phyloP scores from a whole-genome alignment of 441 rosid genomes.

The Aleurites moluccanus region DNA sequence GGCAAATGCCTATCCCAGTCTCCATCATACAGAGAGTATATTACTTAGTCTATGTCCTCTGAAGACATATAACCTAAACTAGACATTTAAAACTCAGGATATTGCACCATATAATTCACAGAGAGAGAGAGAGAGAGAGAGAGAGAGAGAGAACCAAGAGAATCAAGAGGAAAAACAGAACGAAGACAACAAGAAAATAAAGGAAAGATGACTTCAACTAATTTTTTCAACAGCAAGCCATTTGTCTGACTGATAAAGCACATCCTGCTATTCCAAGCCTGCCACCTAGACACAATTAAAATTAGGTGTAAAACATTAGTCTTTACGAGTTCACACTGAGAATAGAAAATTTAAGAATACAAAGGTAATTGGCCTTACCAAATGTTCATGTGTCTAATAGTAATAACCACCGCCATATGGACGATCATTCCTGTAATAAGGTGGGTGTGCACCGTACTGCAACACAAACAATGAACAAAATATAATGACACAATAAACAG shows the following conservation, averaged over 20 bases:
- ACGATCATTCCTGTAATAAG: slow-evolving; percentile 43
- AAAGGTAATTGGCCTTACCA: slow-evolving; percentile 37
- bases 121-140: not conserved
- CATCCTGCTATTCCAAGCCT: slow-evolving; percentile 35
- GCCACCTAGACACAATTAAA: slow-evolving; percentile 36
- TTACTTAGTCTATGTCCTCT: slow-evolving; percentile 33
- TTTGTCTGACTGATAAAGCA: slow-evolving; percentile 28
- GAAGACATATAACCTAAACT: slow-evolving; percentile 33
- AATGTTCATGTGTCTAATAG: slow-evolving; percentile 28
- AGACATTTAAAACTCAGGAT: slow-evolving; percentile 22
- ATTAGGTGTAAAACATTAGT: slow-evolving; percentile 15
- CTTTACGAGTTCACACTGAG: slow-evolving; percentile 13
- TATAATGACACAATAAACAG: slow-evolving; percentile 14
- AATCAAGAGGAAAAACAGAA: slow-evolving; percentile 5
- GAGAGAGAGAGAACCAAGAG: not conserved
- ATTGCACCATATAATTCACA: slow-evolving; percentile 3
- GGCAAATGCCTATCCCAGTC: slow-evolving; percentile 26
- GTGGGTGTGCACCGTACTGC: slow-evolving; percentile 49
- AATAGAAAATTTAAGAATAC: slow-evolving; percentile 3
- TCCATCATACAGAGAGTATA: slow-evolving; percentile 26
- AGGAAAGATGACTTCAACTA: slow-evolving; percentile 25
- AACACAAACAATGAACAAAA: slow-evolving; percentile 21
- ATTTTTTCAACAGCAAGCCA: slow-evolving; percentile 35
- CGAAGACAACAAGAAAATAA: slow-evolving; percentile 18
- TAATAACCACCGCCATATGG: slow-evolving; percentile 49